These are phyloP conservation scores for Cerrena zonata DNA, from an alignment of 1,284 basidiomycete genomes.

Conservation along the genomic window DNA sequence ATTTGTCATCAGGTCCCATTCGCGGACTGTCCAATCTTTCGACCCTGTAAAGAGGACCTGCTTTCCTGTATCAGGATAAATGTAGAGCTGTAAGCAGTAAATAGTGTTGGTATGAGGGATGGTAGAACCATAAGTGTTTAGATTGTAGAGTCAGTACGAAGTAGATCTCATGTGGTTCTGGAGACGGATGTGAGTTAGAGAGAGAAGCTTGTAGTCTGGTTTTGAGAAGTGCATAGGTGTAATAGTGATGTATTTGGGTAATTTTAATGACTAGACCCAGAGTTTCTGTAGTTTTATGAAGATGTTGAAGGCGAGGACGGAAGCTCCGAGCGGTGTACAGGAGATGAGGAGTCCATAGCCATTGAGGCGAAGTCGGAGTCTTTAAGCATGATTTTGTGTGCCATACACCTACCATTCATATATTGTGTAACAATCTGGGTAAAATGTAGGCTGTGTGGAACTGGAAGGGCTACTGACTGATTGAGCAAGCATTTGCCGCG, in stretches of 20 bases:
- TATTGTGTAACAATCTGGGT: too few species aligned
- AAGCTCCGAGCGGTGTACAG: conserved; percentile 4
- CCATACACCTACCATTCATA: too few species aligned
- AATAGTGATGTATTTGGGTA: background rate
- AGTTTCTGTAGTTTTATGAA: conserved; percentile 7
- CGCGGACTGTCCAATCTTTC: conserved; percentile 71
- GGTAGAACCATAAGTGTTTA: conserved; percentile 47
- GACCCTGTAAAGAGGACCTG: conserved; percentile 80
- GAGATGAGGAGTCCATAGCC: conserved; percentile 17
- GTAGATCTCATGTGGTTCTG: conserved; percentile 53
- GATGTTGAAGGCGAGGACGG: background rate
- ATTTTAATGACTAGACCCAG: conserved; percentile 33
- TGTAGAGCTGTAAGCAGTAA: conserved; percentile 73
- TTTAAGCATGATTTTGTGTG: conserved; percentile 31
- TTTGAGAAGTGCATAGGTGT: conserved; percentile 17
- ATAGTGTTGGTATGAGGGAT: conserved; percentile 55
- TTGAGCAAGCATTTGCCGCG: too few species aligned
- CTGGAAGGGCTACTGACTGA: too few species aligned
- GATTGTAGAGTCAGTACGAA: conserved; percentile 50
- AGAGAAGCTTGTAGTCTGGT: conserved; percentile 65
- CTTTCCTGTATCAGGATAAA: conserved; percentile 54
- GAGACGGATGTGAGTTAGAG: conserved; percentile 62
- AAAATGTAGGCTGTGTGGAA: too few species aligned
- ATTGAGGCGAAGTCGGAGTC: conserved; percentile 48
- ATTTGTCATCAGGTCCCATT: conserved; percentile 72